Evolutionary conservation across 257 asterid genomes (phyloP).

Genomic region (Plantago elongata): DNA sequence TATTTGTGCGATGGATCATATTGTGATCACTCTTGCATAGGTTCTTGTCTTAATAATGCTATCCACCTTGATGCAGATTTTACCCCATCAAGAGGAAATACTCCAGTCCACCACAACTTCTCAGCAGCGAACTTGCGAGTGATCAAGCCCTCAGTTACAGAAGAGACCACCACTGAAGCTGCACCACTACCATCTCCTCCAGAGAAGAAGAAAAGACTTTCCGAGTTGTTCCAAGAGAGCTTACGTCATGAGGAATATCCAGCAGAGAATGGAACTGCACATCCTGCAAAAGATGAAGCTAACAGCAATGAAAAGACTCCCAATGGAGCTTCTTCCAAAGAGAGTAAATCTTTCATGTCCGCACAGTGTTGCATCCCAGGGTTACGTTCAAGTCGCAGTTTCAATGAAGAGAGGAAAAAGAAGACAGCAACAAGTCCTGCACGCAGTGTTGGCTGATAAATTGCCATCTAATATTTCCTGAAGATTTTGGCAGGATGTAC

Average conservation of each 20-base stretch:
- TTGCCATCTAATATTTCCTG: not conserved
- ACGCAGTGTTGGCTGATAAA: constrained; percentile 17
- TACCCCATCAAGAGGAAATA: constrained; percentile 66
- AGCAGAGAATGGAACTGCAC: constrained; percentile 15
- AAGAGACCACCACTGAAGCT: constrained; percentile 20
- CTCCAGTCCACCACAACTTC: constrained; percentile 54
- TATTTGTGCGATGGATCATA: no score
- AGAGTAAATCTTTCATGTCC: constrained; percentile 26
- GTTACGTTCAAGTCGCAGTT: constrained; percentile 44
- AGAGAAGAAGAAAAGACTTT: constrained; percentile 49
- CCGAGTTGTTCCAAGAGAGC: constrained; percentile 60
- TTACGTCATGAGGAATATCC: constrained; percentile 24
- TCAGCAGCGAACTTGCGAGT: constrained; percentile 24
- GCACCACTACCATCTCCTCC: constrained; percentile 36
- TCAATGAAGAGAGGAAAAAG: constrained; percentile 43
- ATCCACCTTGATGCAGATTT: constrained; percentile 41
- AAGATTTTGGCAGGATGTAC: constrained; percentile 20
- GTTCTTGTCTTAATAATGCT: no score
- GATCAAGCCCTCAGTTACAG: constrained; percentile 19
- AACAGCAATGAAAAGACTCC: constrained; percentile 27
- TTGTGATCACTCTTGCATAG: no score
- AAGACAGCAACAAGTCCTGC: constrained; percentile 29
- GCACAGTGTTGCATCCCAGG: constrained; percentile 61
- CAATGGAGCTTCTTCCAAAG: constrained; percentile 14
- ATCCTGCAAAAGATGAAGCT: constrained; percentile 14